These are phyloP conservation scores for Leccinum ochraceum DNA, from an alignment of 768 basidiomycete species.

Conservation along the genomic window DNA sequence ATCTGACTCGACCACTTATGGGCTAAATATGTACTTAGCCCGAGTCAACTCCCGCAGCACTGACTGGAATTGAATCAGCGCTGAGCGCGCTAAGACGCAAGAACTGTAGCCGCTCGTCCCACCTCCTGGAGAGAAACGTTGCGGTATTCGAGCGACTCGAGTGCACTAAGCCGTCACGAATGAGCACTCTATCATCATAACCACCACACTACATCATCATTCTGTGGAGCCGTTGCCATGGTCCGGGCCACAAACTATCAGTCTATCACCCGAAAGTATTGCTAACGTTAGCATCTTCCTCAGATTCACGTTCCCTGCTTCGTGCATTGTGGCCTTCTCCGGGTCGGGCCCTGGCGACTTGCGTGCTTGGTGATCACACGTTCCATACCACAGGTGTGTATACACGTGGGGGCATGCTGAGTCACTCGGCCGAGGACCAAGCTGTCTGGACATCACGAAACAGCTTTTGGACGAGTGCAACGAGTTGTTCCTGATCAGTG, in stretches of 20 bases:
- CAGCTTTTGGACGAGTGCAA: background rate
- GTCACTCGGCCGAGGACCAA: background rate
- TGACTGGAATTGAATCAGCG: background rate
- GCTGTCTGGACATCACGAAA: background rate
- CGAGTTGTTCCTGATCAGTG: background rate
- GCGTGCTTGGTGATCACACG: background rate
- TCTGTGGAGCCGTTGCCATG: background rate
- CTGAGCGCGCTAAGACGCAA: background rate
- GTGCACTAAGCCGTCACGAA: background rate
- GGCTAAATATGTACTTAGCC: background rate
- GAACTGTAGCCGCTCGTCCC: background rate
- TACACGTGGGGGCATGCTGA: no score
- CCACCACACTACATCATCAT: background rate
- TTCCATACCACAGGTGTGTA: background rate
- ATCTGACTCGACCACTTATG: background rate
- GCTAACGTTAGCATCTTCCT: background rate
- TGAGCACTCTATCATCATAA: background rate
- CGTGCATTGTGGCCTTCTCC: background rate
- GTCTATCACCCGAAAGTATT: background rate
- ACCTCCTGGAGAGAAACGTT: background rate
- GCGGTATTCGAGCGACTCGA: background rate
- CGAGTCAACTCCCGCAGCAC: background rate
- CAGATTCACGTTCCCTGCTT: background rate
- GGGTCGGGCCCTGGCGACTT: background rate
- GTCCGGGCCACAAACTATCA: background rate